Evolutionary conservation across 768 basidiomycete species (phyloP), one percentile per base, ranked within the genome.

Genomic region (Kwoniella sp.): DNA sequence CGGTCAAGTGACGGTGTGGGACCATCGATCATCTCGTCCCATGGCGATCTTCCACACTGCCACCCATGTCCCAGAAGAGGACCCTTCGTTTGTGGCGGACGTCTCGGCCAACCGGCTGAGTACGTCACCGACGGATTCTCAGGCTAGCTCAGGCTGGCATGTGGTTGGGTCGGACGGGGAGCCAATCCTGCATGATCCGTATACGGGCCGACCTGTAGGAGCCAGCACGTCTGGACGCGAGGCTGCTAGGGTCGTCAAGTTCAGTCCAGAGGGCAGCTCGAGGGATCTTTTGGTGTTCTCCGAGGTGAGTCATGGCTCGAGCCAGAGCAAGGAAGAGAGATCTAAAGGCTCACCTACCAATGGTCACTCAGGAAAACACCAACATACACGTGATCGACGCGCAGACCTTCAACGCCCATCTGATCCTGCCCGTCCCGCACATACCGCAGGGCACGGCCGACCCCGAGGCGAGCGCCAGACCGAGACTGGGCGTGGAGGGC

Each of bases 241-340:
- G 82, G 88, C 89, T 34, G 86, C 85, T 7, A 76, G 91, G 49
- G 88, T 80, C 50, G 83, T 95, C 66, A 92, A 92, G 72, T 95
- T 93, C 74, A 82, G 83, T 52, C 80, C 81, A 10, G 80, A 81
- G 1, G 82, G 82, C 19, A 65, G 75, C 38, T 81, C 82, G 22
- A 80, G 81, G 56, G 91, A 93, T 73, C 72, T 91, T 1, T 82
- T 93, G 81, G 84, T 83, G 0, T 95, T 91, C 74, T 89, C 90
- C 14, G 90, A 92, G 83, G 89, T 89, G 56, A 48, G 81, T 45
- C 17, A 36, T 7, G 14, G 34, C 5, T 6, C 34, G 14, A 36
- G 34, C 19, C 34, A 36, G 15, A 6, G 19, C 14, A 36, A 36
- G 14, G 4, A 9, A 27, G 28, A 29, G 25, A 5, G 15, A 12